Evolutionary conservation across 1,284 basidiomycete genomes (phyloP), one percentile per base, ranked within the genome.

Genomic region (Sphaerobolus stellatus): DNA sequence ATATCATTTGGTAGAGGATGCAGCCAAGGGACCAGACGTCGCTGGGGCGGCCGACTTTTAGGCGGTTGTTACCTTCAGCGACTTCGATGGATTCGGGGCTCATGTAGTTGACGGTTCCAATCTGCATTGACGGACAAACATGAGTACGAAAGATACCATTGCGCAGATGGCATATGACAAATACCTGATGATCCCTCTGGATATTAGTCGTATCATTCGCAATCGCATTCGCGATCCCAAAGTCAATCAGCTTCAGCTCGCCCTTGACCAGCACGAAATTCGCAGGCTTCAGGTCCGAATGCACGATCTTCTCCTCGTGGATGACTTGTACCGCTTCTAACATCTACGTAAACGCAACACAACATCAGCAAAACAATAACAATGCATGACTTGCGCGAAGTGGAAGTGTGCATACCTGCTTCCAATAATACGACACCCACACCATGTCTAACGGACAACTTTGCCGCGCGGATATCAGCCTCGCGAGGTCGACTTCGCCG

Each of bases 21-120:
- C 94, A 98, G 1, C 96, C 96, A 1, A 99, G 76, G 2, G 94
- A 96, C 96, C 96, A 99, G 30, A 99, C 92, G 67, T 99, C 96
- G 52, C 87, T 90, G 0, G 92, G 84, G 29, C 90, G 83, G 11
- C 93, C 91, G 56, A 96, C 86, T 72, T 91, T 91, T 47, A 90
- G 79, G 20, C 86, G 79, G 13, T 85, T 80, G 81, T 84, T 86
- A 22, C 87, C 86, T 33, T 90, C 88, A 0, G 85, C 86, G 13
- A 54, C 73, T 66, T 92, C 90, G 55, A 94, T 92, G 7, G 93
- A 91, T 69, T 97, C 94, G 0, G 94, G 94, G 30, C 90, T 93
- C 94, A 97, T 97, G 66, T 94, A 97, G 67, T 97, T 96, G 33
- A 95, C 88, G 0, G 93, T 94, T 1, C 94, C 94, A 61, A 97